A percentile compares a stretch with the other conserved stretches of the same genome.
These are phyloP conservation scores for Elasticomyces elasticus DNA, from an alignment of 495 filamentous ascomycete species.

Conservation along the genomic window DNA sequence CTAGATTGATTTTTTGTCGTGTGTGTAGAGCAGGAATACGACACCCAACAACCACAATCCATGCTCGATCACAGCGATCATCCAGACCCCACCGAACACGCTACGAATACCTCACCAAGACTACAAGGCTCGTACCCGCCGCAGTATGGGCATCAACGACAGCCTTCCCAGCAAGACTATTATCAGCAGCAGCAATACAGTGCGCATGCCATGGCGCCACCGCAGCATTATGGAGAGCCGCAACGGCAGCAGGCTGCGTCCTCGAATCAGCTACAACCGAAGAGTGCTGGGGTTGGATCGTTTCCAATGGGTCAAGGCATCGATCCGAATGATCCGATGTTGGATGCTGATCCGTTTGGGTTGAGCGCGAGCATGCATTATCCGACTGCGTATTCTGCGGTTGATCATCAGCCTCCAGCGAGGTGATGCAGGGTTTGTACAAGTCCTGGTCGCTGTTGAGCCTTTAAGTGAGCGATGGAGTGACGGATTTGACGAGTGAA, in stretches of 20 bases:
- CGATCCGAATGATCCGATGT: constrained; percentile 69
- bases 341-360: constrained; percentile 86
- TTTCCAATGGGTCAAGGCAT: constrained; percentile 57
- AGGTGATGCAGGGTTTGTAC: neutral
- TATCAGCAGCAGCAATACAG: constrained; percentile 6
- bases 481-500: neutral
- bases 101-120: constrained; percentile 23
- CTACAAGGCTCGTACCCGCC: constrained; percentile 17
- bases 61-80: constrained; percentile 66
- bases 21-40: constrained; percentile 96
- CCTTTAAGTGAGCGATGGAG: neutral
- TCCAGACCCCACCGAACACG: constrained; percentile 41
- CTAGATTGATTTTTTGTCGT: constrained; percentile 71
- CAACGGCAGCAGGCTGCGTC: constrained; percentile 16
- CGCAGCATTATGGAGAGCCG: constrained; percentile 28
- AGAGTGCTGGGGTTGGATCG: constrained; percentile 27
- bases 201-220: constrained; percentile 20
- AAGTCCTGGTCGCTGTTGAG: neutral
- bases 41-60: constrained; percentile 52
- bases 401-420: constrained; percentile 39
- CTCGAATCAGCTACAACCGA: constrained; percentile 20
- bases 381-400: constrained; percentile 69
- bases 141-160: constrained; percentile 2
- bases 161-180: constrained; percentile 5
- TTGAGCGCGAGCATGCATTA: constrained; percentile 90